Percentiles rank a stretch among this genome's conserved stretches.
These are phyloP conservation scores for Oxyria digyna DNA, from an alignment of 148 eudicot genomes.

Conservation along the genomic window DNA sequence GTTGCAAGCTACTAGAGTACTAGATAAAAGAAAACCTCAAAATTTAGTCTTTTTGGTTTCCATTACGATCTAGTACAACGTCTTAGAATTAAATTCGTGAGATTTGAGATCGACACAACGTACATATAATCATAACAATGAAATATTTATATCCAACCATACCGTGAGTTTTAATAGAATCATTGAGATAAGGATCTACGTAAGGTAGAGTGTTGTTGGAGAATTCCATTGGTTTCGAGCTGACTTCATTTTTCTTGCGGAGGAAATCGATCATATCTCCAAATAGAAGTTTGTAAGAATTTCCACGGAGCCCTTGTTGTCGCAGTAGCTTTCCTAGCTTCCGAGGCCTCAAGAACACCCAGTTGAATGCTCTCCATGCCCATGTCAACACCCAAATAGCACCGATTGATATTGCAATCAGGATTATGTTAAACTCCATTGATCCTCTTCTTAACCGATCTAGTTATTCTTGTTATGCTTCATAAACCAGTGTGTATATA, in stretches of 20 bases:
- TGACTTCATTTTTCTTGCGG: neutral
- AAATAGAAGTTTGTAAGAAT: conserved; percentile 10
- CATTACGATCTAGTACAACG: no score
- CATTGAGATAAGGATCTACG: neutral
- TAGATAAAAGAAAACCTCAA: no score
- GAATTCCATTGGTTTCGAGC: conserved; percentile 8
- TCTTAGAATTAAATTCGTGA: no score
- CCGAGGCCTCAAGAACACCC: conserved; percentile 8
- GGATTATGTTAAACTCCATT: neutral
- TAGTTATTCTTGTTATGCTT: neutral
- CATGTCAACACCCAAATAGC: neutral
- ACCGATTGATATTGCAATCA: neutral
- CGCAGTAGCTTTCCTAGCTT: conserved; percentile 6
- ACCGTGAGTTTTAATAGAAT: neutral
- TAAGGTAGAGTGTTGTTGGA: conserved; percentile 2
- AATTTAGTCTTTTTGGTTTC: no score
- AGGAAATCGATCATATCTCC: conserved; percentile 7
- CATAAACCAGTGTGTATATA: no score
- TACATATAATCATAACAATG: no score
- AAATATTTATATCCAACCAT: neutral
- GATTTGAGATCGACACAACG: no score
- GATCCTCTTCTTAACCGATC: neutral
- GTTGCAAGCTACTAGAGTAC: no score
- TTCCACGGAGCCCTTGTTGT: conserved; percentile 10
- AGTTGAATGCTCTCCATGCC: conserved; percentile 11